Evolutionary conservation across 495 filamentous ascomycete genomes (phyloP), one percentile per base, ranked within the genome.

Genomic region (Daldinia childiae): DNA sequence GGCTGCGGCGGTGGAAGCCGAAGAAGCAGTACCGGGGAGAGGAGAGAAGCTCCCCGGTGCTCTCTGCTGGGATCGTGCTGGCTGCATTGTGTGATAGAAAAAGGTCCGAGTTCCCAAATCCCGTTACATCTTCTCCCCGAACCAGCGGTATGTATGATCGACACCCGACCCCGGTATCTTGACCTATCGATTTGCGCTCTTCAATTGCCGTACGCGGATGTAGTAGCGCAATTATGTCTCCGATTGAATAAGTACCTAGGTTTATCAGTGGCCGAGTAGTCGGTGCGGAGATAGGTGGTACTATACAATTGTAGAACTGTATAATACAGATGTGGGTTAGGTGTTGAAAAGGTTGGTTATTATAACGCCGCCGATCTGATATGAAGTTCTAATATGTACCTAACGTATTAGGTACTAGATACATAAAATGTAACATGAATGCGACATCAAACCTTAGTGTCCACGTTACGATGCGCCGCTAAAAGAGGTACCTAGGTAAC

Each of bases 41-140:
- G 86, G 83, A 58, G 85, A 87, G 79, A 87, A 88, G 80, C 84
- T 85, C 73, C 85, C 86, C 38, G 85, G 85, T 60, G 81, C 81
- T 75, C 84, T 77, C 66, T 73, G 78, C 68, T 81, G 77, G 74
- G 80, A 74, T 78, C 84, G 81, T 77, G 78, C 73, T 68, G 79
- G 80, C 68, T 87, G 85, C 82, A 85, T 87, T 71, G 77, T 82
- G 59, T 69, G 43, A 69, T 73, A 64, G 64, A 69, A 69, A 74
- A 62, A 55, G 62, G 45, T 48, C 48, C 51, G 62, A 43, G 48
- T 67, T 51, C 51, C 48, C 59, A 14, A 61, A 58, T 69, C 57
- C 69, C 61, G 76, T 81, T 77, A 81, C 82, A 83, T 83, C 77
- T 73, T 69, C 62, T 45, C 61, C 58, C 58, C 32, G 52, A 48